Evolutionary conservation across 441 rosid genomes (phyloP), one percentile per base, ranked within the genome.

Genomic region (Hura crepitans): DNA sequence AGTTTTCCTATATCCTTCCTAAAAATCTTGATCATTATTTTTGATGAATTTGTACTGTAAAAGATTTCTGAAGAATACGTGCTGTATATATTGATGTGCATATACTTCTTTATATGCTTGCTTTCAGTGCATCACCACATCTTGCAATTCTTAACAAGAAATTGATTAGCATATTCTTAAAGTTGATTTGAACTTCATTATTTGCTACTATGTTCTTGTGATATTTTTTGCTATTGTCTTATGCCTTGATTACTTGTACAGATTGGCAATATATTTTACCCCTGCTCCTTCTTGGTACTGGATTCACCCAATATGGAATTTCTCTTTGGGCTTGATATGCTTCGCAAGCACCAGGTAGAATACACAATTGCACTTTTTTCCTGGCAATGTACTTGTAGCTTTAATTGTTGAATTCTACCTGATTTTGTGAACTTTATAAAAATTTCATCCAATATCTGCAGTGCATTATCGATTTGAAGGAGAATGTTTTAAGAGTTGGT

Each of bases 291-390:
- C 63, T 72, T 86, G 84, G 99, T 95, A 28, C 74, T 95, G 87
- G 99, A 95, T 79, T 77, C 99, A 20, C 93, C 97, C 47, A 92
- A 92, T 68, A 92, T 92, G 97, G 99, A 95, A 78, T 95, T 95
- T 78, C 89, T 95, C 15, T 95, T 95, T 67, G 99, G 99, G 71
- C 89, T 94, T 68, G 99, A 94, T 85, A 94, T 94, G 99, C 97
- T 94, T 27, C 93, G 97, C 55, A 94, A 94, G 89, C 99, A 94
- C 84, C 99, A 94, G 93, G 99, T 94, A 81, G 13, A 68, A 55
- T 80, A 73, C 31, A 60, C 68, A 53, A 63, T 39, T 75, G 37
- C 18, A 68, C 68, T 51, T 47, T 35, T 47, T 49, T 58, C 73
- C 50, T 64, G 28, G 54, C 37, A 23, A 45, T 70, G n/a, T 45